phyloP scores from a whole-genome alignment of 2,329 filamentous ascomycete genomes.

The Colletotrichum zoysiae region DNA sequence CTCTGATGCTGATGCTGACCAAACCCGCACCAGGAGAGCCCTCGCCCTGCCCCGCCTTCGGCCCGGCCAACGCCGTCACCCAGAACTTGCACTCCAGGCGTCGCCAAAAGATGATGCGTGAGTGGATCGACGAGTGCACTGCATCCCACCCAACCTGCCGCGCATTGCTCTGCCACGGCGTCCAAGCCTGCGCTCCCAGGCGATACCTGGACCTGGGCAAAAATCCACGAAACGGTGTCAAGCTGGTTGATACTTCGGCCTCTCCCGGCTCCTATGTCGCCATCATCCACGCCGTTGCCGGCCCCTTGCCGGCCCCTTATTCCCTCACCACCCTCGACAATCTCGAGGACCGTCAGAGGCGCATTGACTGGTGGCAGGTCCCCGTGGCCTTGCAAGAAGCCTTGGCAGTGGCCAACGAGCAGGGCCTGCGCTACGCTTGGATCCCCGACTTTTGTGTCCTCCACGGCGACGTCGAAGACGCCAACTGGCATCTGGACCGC shows the following conservation, averaged over 20 bases:
- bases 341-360: background rate
- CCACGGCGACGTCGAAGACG: constrained; percentile 9
- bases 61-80: background rate
- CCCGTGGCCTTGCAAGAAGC: constrained; percentile 23
- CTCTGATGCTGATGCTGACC: background rate
- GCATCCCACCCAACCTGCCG: background rate
- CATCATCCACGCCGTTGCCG: background rate
- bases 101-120: constrained; percentile 14
- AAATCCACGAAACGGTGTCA: constrained; percentile 23
- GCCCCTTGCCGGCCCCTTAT: background rate
- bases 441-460: constrained; percentile 18
- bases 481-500: constrained; percentile 21
- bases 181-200: background rate
- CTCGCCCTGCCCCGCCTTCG: constrained; percentile 19
- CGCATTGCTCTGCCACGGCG: background rate
- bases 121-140: constrained; percentile 8
- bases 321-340: constrained; percentile 14
- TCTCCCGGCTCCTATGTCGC: constrained; percentile 8
- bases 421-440: constrained; percentile 11
- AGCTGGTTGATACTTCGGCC: background rate
- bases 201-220: constrained; percentile 15
- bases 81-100: background rate
- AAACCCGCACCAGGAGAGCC: background rate
- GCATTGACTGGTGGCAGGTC: constrained; percentile 25
- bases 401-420: constrained; percentile 13